A percentile compares a stretch with the other conserved stretches of the same genome.
These are phyloP conservation scores for Amphirosellinia nigrospora DNA, from an alignment of 495 filamentous ascomycete genomes.

Conservation along the genomic window DNA sequence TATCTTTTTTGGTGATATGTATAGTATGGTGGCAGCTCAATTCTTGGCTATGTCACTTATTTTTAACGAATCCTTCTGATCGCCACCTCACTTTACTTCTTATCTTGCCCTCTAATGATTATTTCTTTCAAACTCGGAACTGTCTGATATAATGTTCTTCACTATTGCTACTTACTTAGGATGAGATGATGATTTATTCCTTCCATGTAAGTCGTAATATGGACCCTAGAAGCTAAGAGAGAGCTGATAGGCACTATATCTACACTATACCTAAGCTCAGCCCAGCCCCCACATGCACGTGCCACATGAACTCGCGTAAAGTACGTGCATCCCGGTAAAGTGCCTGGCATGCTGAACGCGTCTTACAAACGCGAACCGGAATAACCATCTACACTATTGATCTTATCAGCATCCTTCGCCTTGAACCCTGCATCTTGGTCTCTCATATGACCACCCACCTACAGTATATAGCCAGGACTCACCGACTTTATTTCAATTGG, in stretches of 20 bases:
- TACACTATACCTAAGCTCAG: background rate
- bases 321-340: slow-evolving; percentile 7
- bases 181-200: background rate
- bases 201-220: background rate
- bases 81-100: no score
- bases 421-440: no score
- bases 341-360: slow-evolving; percentile 14
- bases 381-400: background rate
- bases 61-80: no score
- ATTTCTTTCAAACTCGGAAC: no score
- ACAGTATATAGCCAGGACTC: background rate
- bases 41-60: no score
- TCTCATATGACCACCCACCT: background rate
- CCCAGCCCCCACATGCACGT: slow-evolving; percentile 5
- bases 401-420: background rate
- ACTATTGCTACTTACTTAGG: background rate
- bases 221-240: background rate
- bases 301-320: slow-evolving; percentile 30
- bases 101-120: no score
- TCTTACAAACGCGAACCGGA: slow-evolving; percentile 5
- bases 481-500: background rate
- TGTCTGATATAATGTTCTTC: background rate
- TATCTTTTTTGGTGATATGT: no score
- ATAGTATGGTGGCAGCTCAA: no score
- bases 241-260: background rate